A percentile compares a stretch with the other conserved stretches of the same genome.
Evolutionary conservation across 225 moss, liverwort and hornwort species (phyloP).

Genomic region (Bryoerythrophyllum caledonicum): DNA sequence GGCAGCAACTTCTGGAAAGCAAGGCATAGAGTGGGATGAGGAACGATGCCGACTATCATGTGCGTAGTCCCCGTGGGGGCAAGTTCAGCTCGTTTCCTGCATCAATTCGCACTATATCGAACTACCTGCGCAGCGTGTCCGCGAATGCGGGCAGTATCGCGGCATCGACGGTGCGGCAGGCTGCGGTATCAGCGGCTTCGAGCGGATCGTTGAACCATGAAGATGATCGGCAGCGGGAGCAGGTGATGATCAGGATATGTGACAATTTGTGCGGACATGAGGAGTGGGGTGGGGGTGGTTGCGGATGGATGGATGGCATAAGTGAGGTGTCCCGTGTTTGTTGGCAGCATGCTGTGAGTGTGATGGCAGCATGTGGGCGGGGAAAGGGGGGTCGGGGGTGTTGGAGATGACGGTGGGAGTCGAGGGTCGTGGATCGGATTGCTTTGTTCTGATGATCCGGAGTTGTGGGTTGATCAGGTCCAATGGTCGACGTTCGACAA

Average conservation of each 20-base stretch:
- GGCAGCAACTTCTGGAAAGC: conserved; percentile 22
- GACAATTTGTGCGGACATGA: not conserved
- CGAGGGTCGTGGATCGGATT: not conserved
- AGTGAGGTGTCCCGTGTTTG: not conserved
- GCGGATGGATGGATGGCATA: not conserved
- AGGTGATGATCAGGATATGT: conserved; percentile 45
- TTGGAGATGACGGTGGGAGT: not conserved
- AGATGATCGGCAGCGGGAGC: conserved; percentile 97
- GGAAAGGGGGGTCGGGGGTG: too few relatives aligned
- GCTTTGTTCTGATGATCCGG: not conserved
- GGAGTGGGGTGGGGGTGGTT: not conserved
- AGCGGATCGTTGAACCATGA: conserved; percentile 75
- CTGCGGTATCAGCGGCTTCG: conserved; percentile 76
- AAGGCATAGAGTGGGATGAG: conserved; percentile 87
- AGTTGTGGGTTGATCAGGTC: conserved; percentile 49
- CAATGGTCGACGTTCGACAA: conserved; percentile 96
- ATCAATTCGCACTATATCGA: conserved; percentile 87
- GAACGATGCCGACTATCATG: conserved; percentile 97
- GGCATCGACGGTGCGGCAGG: conserved; percentile 93
- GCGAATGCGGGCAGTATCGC: conserved; percentile 93
- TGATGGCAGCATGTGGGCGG: not conserved
- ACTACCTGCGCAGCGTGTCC: conserved; percentile 91
- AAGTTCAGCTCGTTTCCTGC: conserved; percentile 87
- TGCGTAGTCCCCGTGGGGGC: conserved; percentile 96
- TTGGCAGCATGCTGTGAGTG: not conserved